A percentile compares a stretch with the other conserved stretches of the same genome.
These are phyloP conservation scores for Candida qinlingensis DNA, from an alignment of 805 yeast species.

Conservation along the genomic window DNA sequence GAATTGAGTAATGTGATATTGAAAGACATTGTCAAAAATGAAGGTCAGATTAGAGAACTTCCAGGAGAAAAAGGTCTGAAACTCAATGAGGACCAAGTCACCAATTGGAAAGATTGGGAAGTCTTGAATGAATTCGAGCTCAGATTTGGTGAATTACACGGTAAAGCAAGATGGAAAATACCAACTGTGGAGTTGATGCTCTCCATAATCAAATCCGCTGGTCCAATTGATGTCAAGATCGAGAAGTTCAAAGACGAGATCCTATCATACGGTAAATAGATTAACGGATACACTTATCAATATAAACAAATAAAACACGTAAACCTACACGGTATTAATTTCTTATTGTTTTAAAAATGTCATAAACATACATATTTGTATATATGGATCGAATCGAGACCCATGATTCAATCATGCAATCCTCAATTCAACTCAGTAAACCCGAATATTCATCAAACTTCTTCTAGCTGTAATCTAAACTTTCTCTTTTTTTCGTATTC, in stretches of 20 bases:
- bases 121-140: slow-evolving; percentile 50
- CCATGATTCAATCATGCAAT: slow-evolving; percentile 4
- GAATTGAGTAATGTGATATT: slow-evolving; percentile 63
- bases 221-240: slow-evolving; percentile 1
- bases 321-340: not conserved
- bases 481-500: not conserved
- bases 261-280: not conserved
- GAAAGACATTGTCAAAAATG: slow-evolving; percentile 40
- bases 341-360: not conserved
- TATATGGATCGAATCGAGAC: not conserved
- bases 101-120: slow-evolving; percentile 67
- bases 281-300: not conserved
- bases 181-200: slow-evolving; percentile 46
- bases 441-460: slow-evolving; percentile 5
- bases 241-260: not conserved
- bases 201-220: slow-evolving; percentile 19
- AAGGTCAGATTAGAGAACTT: slow-evolving; percentile 14
- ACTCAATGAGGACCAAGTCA: slow-evolving; percentile 22
- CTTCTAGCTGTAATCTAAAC: not conserved
- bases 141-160: slow-evolving; percentile 38
- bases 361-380: not conserved
- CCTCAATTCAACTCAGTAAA: not conserved
- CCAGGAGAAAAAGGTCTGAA: slow-evolving; percentile 28
- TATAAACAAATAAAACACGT: not conserved
- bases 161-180: slow-evolving; percentile 58